Base-by-base conservation (phyloP, 192 early-diverging fungal species). In the Coemansia aciculifera region DNA sequence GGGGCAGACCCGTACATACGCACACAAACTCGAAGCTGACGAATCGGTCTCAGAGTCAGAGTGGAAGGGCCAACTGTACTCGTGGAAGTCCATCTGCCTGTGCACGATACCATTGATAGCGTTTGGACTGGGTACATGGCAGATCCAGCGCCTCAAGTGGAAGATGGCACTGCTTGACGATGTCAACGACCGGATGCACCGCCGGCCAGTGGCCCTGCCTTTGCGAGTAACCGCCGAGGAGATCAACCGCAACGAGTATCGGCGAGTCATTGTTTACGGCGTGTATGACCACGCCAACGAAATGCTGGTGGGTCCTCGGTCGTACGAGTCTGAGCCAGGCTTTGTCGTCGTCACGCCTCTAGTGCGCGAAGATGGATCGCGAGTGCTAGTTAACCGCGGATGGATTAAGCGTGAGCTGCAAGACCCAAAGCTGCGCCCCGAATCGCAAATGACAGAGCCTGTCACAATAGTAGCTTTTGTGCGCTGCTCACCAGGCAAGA, bases 61-160 rank as follows among this genome's bases (percentile, higher is more conserved):
- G 36, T 84, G 82, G 82, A 72, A 75, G 24, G 23, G 42, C 40
- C 70, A 34, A 48, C 74, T 84, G n/a, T 66, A 71, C 19, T 84
- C 82, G n/a, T 84, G 82, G 82, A 84, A 79, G 67, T 75, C 82
- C 3, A 39, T 84, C 31, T 70, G 78, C 12, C 67, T 84, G 61
- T 74, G 72, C 62, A 15, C 74, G 0, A 73, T 84, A 23, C 82
- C 82, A 13, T 60, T 79, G 59, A 67, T 72, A 13, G 77, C 79
- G 39, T 74, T 93, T 81, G 89, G 87, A 2, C 81, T 95, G 3
- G 93, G 93, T 3, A 88, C 89, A 9, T 95, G 95, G 95, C 95
- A 97, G 75, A 86, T 92, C 2, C 89, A 94, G 66, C 85, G 95
- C 19, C 83, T 97, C 48, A 87, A 87, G 46, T 97, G 94, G 94